Conservation (phyloP, 2,329 filamentous ascomycete species). For the Colletotrichum euphorbiae region DNA sequence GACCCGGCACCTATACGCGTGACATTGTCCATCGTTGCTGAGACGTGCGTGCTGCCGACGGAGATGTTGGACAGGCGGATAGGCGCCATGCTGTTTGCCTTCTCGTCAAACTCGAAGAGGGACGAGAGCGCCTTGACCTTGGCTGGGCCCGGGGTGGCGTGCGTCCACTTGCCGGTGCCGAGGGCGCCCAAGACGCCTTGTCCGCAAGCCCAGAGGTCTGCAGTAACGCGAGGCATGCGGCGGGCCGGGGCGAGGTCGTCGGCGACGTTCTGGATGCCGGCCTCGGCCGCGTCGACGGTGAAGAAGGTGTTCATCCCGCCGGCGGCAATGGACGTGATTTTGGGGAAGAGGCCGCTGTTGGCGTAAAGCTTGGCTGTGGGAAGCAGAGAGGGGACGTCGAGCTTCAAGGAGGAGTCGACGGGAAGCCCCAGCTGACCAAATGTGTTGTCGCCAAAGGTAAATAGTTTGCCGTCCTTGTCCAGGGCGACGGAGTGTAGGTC, state of each 20-base stretch:
- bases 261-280: constrained; percentile 53
- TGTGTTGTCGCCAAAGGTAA: constrained; percentile 91
- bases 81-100: constrained; percentile 72
- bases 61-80: constrained; percentile 81
- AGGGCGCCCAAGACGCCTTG: constrained; percentile 86
- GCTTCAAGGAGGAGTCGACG: constrained; percentile 67
- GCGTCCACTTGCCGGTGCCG: constrained; percentile 90
- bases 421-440: constrained; percentile 92
- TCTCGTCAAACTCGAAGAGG: constrained; percentile 89
- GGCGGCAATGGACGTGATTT: constrained; percentile 82
- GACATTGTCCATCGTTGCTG: constrained; percentile 86
- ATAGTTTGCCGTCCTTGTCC: constrained; percentile 81
- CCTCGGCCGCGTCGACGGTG: constrained; percentile 79
- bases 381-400: constrained; percentile 78
- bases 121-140: constrained; percentile 88
- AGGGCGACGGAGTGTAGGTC: constrained; percentile 87
- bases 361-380: constrained; percentile 79
- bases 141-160: constrained; percentile 79
- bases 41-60: constrained; percentile 83
- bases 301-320: constrained; percentile 91
- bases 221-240: constrained; percentile 60
- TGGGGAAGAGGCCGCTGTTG: constrained; percentile 70
- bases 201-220: constrained; percentile 89
- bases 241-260: constrained; percentile 45
- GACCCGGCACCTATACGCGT: constrained; percentile 71